Evolutionary conservation across 305 asterid species (phyloP).

Genomic region (Rubia peregrina): DNA sequence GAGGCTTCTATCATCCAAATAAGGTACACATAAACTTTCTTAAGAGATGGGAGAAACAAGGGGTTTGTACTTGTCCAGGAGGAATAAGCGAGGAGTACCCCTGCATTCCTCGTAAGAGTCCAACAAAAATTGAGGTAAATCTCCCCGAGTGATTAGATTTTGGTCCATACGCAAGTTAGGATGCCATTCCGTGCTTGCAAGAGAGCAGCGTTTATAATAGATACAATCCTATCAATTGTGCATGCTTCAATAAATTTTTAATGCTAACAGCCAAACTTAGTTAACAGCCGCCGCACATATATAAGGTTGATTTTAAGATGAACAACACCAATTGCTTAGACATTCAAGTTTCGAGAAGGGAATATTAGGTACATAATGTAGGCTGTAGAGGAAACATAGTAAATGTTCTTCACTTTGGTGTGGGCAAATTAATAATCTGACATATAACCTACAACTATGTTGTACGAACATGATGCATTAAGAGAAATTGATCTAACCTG

Average conservation of each 20-base stretch:
- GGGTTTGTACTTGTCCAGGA: slow-evolving; percentile 79
- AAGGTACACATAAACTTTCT: slow-evolving; percentile 5
- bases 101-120: slow-evolving; percentile 96
- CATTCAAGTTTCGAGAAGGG: background rate
- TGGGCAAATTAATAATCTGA: background rate
- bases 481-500: slow-evolving; percentile 45
- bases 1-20: background rate
- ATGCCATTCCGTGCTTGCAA: slow-evolving; percentile 86
- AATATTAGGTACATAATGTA: background rate
- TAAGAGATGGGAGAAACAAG: background rate
- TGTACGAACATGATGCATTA: slow-evolving; percentile 3
- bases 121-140: slow-evolving; percentile 84
- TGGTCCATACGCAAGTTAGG: slow-evolving; percentile 48
- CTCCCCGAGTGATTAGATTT: slow-evolving; percentile 62
- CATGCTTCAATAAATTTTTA: background rate
- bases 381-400: background rate
- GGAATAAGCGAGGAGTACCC: slow-evolving; percentile 92
- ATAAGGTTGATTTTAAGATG: background rate
- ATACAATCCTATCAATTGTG: background rate
- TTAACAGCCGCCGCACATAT: background rate
- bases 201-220: slow-evolving; percentile 5
- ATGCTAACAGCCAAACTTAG: slow-evolving; percentile 6
- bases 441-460: background rate
- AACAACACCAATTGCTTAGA: background rate
- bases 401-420: background rate